Conservation (phyloP, 345 rosid genomes). For the Gossypium longicalyx region DNA sequence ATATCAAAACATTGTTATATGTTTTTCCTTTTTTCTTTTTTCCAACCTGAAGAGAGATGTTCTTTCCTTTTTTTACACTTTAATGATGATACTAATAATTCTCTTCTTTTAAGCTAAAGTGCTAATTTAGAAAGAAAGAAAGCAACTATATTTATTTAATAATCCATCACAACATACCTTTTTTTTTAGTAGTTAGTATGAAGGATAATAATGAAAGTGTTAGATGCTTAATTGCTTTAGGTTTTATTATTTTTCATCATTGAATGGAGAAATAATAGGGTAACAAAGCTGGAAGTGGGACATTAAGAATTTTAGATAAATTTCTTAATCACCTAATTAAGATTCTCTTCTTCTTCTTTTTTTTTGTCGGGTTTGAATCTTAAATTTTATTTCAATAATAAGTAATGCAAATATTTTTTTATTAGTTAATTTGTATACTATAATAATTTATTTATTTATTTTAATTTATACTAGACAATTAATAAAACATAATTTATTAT, state of each 20-base stretch:
- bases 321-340: conserved; percentile 10
- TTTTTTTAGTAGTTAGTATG: not conserved
- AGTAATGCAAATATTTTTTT: too few species aligned
- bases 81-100: not conserved
- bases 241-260: not conserved
- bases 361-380: not conserved
- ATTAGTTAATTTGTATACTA: too few species aligned
- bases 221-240: conserved; percentile 1
- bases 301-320: conserved; percentile 18
- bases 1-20: not conserved
- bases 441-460: too few species aligned
- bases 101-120: not conserved
- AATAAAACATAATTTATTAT: too few species aligned
- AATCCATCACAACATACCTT: not conserved
- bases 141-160: not conserved
- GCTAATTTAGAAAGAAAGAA: not conserved
- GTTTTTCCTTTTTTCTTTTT: not conserved
- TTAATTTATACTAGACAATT: too few species aligned
- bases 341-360: not conserved
- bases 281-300: not conserved
- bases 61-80: not conserved
- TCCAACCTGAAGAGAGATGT: not conserved
- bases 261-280: not conserved
- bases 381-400: too few species aligned
- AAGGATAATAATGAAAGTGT: conserved; percentile 12